Evolutionary conservation across 2,329 filamentous ascomycete genomes (phyloP), one percentile per base, ranked within the genome.

Genomic region (Sclerotinia trifoliorum): DNA sequence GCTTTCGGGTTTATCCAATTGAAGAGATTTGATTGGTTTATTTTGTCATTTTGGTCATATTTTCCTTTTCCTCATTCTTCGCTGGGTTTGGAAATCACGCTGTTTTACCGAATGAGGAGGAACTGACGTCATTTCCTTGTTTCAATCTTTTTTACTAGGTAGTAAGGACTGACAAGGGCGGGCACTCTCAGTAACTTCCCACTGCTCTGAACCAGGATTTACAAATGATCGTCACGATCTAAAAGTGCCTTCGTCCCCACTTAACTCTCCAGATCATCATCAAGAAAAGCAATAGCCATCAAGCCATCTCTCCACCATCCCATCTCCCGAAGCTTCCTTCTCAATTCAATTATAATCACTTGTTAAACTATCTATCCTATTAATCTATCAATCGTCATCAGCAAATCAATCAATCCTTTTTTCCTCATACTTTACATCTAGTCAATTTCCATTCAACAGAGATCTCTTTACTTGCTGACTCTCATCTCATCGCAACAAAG

Each of bases 121-220:
- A 24, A 21, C 7, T 21, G 58, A 62, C 58, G 58, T 62, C 58
- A 62, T 62, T 62, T 62, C 58, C 58, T 62, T 62, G 58, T 62
- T 62, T 26, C 13, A 10, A 8, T 42, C 39, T 39, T 11, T n/a
- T n/a, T n/a, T n/a, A n/a, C n/a, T n/a, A n/a, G n/a, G n/a, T n/a
- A n/a, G n/a, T n/a, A n/a, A n/a, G n/a, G n/a, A n/a, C n/a, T n/a
- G n/a, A n/a, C n/a, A n/a, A n/a, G n/a, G n/a, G n/a, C n/a, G n/a
- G n/a, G n/a, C 32, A 7, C 32, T 39, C 39, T 39, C 39, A 32
- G 32, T 32, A 1, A 1, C 10, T 39, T 11, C 35, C 11, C 35
- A 10, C 10, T 39, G 8, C 35, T 39, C 35, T 42, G 8, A 29
- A 11, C 57, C 57, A 32, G 57, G 26, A 49, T 61, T 49, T 26